Conservation (phyloP, 495 filamentous ascomycete species). For the Lentithecium fluviatile region DNA sequence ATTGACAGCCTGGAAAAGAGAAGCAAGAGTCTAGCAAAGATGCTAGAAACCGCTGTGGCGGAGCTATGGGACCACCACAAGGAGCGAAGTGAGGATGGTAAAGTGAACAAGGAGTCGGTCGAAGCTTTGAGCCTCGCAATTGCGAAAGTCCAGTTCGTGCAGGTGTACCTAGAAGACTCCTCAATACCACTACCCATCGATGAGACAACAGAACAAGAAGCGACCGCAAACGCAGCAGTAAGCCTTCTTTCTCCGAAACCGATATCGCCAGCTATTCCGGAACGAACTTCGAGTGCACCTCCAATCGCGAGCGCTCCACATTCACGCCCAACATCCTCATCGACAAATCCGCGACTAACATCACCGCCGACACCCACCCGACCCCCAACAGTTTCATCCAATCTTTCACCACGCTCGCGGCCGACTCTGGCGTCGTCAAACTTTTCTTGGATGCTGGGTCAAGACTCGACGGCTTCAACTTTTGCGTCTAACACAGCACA, state of each 20-base stretch:
- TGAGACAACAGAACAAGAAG: conserved; percentile 32
- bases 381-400: neutral
- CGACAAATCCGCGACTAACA: neutral
- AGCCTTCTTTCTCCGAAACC: neutral
- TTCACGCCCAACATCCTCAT: conserved; percentile 9
- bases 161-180: conserved; percentile 70
- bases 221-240: conserved; percentile 13
- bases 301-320: conserved; percentile 2
- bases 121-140: conserved; percentile 63
- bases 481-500: conserved; percentile 26
- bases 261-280: conserved; percentile 16
- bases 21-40: conserved; percentile 68
- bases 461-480: conserved; percentile 38
- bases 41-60: conserved; percentile 69
- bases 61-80: conserved; percentile 59
- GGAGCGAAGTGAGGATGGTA: conserved; percentile 32
- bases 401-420: conserved; percentile 40
- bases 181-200: conserved; percentile 55
- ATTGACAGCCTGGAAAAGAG: conserved; percentile 61
- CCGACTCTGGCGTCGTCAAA: conserved; percentile 77
- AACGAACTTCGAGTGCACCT: conserved; percentile 23
- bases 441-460: conserved; percentile 94
- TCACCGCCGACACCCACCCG: conserved; percentile 1
- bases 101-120: conserved; percentile 33
- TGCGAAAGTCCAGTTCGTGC: conserved; percentile 73